A percentile compares a stretch with the other conserved stretches of the same genome.
Evolutionary conservation across 169 alveolate genomes (phyloP).

Genomic region (Plasmodium sp.): DNA sequence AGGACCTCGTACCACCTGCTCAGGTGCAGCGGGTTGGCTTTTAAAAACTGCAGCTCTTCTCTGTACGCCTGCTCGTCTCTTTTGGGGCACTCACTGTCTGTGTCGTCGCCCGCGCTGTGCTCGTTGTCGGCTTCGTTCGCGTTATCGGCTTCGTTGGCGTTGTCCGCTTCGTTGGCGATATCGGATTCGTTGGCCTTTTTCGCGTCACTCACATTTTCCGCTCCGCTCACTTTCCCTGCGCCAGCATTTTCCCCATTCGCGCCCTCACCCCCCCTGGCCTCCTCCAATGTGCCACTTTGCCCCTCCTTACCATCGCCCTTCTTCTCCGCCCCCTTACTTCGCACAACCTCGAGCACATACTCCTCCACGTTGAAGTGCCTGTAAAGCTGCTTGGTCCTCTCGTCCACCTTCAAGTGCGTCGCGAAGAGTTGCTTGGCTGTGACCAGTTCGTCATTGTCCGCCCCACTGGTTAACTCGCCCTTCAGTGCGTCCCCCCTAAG

Average conservation of each 20-base stretch:
- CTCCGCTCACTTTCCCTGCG: not conserved
- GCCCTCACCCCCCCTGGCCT: not conserved
- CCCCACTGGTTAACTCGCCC: not conserved
- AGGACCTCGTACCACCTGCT: slow-evolving; percentile 39
- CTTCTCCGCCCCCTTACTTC: not conserved
- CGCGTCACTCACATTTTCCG: not conserved
- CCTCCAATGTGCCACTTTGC: not conserved
- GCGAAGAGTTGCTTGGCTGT: slow-evolving; percentile 32
- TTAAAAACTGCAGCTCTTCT: slow-evolving; percentile 50
- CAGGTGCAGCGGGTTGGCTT: slow-evolving; percentile 34
- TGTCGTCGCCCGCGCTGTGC: not conserved
- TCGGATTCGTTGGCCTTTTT: not conserved
- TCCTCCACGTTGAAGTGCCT: slow-evolving; percentile 38
- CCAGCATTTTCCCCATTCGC: not conserved
- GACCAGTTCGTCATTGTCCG: slow-evolving; percentile 11
- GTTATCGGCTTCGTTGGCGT: not conserved
- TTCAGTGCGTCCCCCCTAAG: not conserved
- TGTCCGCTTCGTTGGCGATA: not conserved
- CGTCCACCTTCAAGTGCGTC: slow-evolving; percentile 54
- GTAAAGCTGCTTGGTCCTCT: slow-evolving; percentile 25
- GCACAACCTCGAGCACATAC: slow-evolving; percentile 20
- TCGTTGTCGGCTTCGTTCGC: not conserved
- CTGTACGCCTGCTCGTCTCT: not conserved
- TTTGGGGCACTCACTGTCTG: not conserved
- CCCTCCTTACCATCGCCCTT: not conserved